Evolutionary conservation across 352 stramenopile species (phyloP), one percentile per base, ranked within the genome.

Genomic region (Elongisporangium prolatum): DNA sequence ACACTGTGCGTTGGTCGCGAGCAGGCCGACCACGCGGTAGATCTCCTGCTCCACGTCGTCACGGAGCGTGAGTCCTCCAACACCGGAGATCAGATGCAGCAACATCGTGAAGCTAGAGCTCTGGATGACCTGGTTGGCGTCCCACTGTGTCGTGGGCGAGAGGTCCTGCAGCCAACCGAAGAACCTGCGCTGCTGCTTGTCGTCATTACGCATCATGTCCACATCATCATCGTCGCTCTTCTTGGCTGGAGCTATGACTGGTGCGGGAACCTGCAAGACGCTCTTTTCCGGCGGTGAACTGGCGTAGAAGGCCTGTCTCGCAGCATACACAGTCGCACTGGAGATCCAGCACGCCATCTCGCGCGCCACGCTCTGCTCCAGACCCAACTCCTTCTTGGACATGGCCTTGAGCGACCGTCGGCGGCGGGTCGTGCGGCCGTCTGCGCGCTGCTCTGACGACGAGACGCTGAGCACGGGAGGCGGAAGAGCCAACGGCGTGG

Each of bases 331-430:
- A 2, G 72, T 86, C 48, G 74, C 74, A 0, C 75, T 85, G 22
- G 82, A 86, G 37, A 88, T 68, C 68, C 75, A 86, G 54, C 80
- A 88, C 25, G 77, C 82, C 38, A 91, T 57, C 48, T 91, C 77
- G 48, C 82, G 77, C 21, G 71, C 68, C 24, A 84, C 62, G 68
- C 82, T 91, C 67, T 91, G 82, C 50, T 89, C 77, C 59, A 88
- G 68, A 10, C 77, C 79, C 13, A 89, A 65, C 48, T 84, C 79
- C 48, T 81, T 69, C 63, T 74, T 81, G 20, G 72, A 81, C 47
- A 70, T 71, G 18, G 69, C 67, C 25, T 67, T 72, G 37, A 77
- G 48, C 28, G 65, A 61, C n/a, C 62, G 58, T 13, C 59, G 59
- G 50, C 51, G 63, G 54, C 61, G 57, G 7, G 50, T 60, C 44